Percentiles rank a stretch among this genome's conserved stretches.
phyloP scores from a whole-genome alignment of 352 stramenopile species.

The Aphanomyces astaci region DNA sequence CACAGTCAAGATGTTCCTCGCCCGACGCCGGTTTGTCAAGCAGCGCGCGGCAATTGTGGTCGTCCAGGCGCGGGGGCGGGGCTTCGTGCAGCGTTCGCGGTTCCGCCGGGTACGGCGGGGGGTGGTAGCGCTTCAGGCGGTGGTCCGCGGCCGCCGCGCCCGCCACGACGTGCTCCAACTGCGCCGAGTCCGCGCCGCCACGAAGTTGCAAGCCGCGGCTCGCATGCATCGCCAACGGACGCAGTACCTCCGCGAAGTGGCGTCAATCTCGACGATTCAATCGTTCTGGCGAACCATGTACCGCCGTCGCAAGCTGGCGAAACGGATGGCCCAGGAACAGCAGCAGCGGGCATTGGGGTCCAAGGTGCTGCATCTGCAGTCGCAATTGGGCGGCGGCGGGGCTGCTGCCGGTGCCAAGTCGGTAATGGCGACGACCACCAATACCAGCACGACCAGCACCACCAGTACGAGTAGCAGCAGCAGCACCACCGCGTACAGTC shows the following conservation, averaged over 20 bases:
- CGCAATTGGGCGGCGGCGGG: constrained; percentile 47
- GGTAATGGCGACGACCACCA: too few species aligned
- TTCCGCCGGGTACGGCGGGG: constrained; percentile 46
- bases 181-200: constrained; percentile 70
- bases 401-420: too few species aligned
- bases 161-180: constrained; percentile 58
- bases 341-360: constrained; percentile 61
- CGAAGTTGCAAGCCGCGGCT: constrained; percentile 65
- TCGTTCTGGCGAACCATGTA: constrained; percentile 72
- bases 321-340: constrained; percentile 78
- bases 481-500: not conserved
- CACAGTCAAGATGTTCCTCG: constrained; percentile 55
- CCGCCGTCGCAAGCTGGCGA: constrained; percentile 61
- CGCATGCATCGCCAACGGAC: constrained; percentile 46
- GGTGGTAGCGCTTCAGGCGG: constrained; percentile 52
- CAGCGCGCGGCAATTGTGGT: constrained; percentile 41
- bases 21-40: constrained; percentile 42
- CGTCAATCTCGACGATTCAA: constrained; percentile 50
- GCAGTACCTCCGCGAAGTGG: constrained; percentile 43
- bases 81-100: constrained; percentile 49
- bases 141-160: constrained; percentile 43
- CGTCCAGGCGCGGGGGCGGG: constrained; percentile 70
- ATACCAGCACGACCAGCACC: too few species aligned
- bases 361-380: constrained; percentile 60
- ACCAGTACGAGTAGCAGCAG: not conserved